Conservation (phyloP, 345 rosid genomes). For the Dimocarpus longan region DNA sequence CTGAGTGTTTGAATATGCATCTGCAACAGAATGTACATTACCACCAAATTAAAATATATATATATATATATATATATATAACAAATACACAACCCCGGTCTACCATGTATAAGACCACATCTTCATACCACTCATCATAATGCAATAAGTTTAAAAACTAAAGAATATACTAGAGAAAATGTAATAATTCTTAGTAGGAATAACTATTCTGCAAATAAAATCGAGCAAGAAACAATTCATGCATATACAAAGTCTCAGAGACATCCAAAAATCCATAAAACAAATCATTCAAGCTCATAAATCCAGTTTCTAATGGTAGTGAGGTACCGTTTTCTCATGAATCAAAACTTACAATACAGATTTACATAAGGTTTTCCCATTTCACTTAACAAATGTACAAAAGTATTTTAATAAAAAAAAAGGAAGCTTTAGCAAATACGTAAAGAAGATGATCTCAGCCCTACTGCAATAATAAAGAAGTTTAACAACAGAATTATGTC, state of each 20-base stretch:
- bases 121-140: not conserved
- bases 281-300: not conserved
- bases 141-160: not conserved
- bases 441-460: not conserved
- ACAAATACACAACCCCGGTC: not conserved
- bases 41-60: slow-evolving; percentile 8
- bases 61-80: not conserved
- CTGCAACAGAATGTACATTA: slow-evolving; percentile 42
- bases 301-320: not conserved
- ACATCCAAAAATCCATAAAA: not conserved
- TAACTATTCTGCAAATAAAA: not conserved
- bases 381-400: not conserved
- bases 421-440: not conserved
- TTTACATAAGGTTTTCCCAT: not conserved
- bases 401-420: too few species aligned
- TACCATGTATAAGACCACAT: not conserved
- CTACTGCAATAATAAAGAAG: not conserved
- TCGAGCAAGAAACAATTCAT: too few species aligned
- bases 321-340: not conserved
- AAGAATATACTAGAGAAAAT: not conserved
- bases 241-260: not conserved
- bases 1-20: slow-evolving; percentile 86
- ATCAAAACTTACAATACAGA: not conserved
- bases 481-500: not conserved
- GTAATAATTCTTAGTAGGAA: not conserved